A percentile compares a stretch with the other conserved stretches of the same genome.
These are phyloP conservation scores for Flammula alnicola DNA, from an alignment of 1,284 basidiomycete genomes.

Conservation along the genomic window DNA sequence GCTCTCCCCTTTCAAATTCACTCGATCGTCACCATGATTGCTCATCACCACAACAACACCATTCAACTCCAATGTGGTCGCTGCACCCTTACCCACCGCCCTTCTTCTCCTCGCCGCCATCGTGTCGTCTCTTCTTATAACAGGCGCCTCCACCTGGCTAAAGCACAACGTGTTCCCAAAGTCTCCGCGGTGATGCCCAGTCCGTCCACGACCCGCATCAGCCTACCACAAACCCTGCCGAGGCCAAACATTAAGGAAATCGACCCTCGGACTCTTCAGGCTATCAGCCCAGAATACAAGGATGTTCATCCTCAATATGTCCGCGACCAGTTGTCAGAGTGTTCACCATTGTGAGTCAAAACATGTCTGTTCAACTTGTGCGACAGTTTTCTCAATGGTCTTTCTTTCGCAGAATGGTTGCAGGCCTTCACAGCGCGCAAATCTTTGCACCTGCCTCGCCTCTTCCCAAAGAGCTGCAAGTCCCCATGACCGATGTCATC, in stretches of 20 bases:
- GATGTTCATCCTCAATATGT: constrained; percentile 12
- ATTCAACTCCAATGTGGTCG: constrained; percentile 11
- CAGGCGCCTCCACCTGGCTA: constrained; percentile 4
- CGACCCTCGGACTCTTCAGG: neutral
- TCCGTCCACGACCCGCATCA: constrained; percentile 1
- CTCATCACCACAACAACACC: constrained; percentile 21
- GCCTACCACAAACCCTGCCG: constrained; percentile 7
- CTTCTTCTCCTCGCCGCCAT: neutral
- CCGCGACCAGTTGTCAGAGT: constrained; percentile 7
- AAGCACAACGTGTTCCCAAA: constrained; percentile 1
- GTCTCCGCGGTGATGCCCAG: neutral
- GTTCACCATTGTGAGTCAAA: constrained; percentile 16
- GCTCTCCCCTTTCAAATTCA: constrained; percentile 9
- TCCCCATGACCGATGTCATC: constrained; percentile 11
- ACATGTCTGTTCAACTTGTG: neutral
- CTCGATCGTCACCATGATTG: constrained; percentile 18
- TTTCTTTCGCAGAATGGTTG: constrained; percentile 18
- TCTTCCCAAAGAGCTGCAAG: constrained; percentile 13
- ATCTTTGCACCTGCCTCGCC: neutral
- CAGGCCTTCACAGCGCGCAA: constrained; percentile 12
- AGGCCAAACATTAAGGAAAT: constrained; percentile 8
- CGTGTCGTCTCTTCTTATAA: neutral
- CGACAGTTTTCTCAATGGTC: constrained; percentile 8
- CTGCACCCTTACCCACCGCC: neutral
- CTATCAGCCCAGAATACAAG: constrained; percentile 9